phyloP scores from a whole-genome alignment of 768 basidiomycete species.

The Leccinum imitatum region DNA sequence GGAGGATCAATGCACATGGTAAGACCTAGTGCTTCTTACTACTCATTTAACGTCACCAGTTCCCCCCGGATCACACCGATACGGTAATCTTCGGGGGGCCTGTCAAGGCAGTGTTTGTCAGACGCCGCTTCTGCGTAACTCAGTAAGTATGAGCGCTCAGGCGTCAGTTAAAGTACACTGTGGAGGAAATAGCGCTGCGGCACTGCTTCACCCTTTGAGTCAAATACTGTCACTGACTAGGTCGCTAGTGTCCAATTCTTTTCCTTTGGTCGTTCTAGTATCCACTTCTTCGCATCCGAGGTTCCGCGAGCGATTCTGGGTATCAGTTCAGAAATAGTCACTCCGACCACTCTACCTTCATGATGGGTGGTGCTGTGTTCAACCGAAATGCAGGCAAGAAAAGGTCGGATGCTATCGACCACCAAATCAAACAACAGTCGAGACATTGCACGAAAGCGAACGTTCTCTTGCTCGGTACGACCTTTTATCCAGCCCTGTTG shows the following conservation, averaged over 20 bases:
- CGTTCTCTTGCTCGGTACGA: slow-evolving; percentile 4
- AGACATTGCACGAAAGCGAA: neutral
- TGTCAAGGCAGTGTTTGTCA: neutral
- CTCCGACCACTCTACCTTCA: neutral
- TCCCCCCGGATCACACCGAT: neutral
- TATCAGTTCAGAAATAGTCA: neutral
- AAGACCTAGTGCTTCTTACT: neutral
- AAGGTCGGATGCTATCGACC: slow-evolving; percentile 8
- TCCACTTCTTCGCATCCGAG: neutral
- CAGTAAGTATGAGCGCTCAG: neutral
- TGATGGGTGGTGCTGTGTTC: neutral
- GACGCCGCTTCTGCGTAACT: neutral
- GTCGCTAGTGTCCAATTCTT: neutral
- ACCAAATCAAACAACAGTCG: slow-evolving; percentile 2
- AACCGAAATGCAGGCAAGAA: neutral
- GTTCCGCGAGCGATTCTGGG: neutral
- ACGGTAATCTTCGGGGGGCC: neutral
- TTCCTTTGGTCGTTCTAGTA: neutral
- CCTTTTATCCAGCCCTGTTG: neutral
- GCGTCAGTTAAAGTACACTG: neutral
- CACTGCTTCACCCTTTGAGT: neutral
- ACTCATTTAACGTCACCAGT: neutral
- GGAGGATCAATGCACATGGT: neutral
- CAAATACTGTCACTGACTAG: neutral
- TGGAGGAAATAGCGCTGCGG: neutral